A percentile compares a stretch with the other conserved stretches of the same genome.
These are phyloP conservation scores for Ophiostoma novo-ulmi DNA, from an alignment of 2,329 filamentous ascomycete genomes.

Conservation along the genomic window DNA sequence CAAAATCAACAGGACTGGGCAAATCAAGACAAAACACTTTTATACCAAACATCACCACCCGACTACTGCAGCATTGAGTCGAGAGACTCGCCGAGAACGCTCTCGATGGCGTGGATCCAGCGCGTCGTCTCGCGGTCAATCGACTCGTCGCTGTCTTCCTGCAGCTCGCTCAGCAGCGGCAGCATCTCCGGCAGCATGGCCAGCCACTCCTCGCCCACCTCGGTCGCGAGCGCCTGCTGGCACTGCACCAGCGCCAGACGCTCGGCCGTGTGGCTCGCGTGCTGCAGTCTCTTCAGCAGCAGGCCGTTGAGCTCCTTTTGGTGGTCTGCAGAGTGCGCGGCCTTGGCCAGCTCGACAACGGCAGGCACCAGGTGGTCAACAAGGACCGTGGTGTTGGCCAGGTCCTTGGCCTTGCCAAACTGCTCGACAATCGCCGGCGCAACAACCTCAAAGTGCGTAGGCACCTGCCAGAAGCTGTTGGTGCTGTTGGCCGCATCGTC, in stretches of 20 bases:
- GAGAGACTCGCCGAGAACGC: constrained; percentile 80
- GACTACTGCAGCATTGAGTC: constrained; percentile 82
- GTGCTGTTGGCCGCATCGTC: constrained; percentile 57
- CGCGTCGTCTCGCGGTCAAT: constrained; percentile 84
- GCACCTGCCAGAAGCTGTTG: constrained; percentile 76
- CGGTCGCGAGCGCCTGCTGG: constrained; percentile 71
- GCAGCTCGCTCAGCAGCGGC: constrained; percentile 88
- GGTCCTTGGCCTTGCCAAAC: constrained; percentile 44
- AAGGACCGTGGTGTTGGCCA: constrained; percentile 31
- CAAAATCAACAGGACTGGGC: background rate
- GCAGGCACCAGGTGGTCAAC: constrained; percentile 61
- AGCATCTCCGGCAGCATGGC: constrained; percentile 89
- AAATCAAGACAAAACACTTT: background rate
- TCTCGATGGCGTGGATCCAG: constrained; percentile 90
- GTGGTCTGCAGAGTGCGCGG: constrained; percentile 79
- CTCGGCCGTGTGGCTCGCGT: constrained; percentile 61
- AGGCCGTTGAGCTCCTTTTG: constrained; percentile 81
- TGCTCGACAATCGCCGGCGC: constrained; percentile 65
- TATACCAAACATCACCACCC: background rate
- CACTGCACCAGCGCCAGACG: constrained; percentile 77
- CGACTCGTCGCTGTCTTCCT: constrained; percentile 92
- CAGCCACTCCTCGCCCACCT: constrained; percentile 87
- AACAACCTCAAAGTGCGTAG: constrained; percentile 74
- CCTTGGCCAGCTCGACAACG: constrained; percentile 71
- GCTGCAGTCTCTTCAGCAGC: constrained; percentile 70